Evolutionary conservation across 345 rosid genomes (phyloP).

Genomic region (Salix brachista): DNA sequence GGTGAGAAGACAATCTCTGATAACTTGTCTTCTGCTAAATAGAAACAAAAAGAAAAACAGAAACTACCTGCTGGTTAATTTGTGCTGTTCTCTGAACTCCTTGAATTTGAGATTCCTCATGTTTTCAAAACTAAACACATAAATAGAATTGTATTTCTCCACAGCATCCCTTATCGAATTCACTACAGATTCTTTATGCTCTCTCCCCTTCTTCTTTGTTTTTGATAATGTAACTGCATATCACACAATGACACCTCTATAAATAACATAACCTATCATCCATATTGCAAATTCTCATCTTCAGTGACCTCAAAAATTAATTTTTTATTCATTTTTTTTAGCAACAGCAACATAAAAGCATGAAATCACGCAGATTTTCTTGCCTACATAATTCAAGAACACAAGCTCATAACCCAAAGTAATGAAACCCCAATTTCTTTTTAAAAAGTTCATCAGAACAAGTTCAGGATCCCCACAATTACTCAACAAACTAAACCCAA

Average conservation of each 20-base stretch:
- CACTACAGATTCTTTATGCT: conserved; percentile 69
- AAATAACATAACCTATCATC: neutral
- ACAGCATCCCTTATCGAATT: conserved; percentile 67
- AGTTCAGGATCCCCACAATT: neutral
- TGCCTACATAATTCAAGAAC: neutral
- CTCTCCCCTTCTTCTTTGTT: conserved; percentile 95
- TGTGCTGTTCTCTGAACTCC: conserved; percentile 87
- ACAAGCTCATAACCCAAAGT: neutral
- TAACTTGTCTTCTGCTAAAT: neutral
- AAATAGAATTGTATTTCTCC: conserved; percentile 52
- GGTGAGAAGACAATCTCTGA: neutral
- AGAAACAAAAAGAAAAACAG: neutral
- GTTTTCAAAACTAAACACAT: conserved; percentile 85
- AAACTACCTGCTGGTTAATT: conserved; percentile 62
- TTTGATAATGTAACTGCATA: conserved; percentile 80
- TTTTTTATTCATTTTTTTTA: neutral
- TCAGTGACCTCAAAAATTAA: neutral
- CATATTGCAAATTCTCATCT: neutral
- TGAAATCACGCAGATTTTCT: neutral
- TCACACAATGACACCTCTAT: neutral
- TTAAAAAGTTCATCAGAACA: neutral
- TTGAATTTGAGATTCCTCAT: conserved; percentile 94
- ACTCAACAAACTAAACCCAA: neutral
- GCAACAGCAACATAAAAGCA: neutral
- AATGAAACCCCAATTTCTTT: neutral